Percentiles rank a stretch among this genome's conserved stretches.
These are phyloP conservation scores for Ophiostoma quercus DNA, from an alignment of 2,329 filamentous ascomycete genomes.

Conservation along the genomic window DNA sequence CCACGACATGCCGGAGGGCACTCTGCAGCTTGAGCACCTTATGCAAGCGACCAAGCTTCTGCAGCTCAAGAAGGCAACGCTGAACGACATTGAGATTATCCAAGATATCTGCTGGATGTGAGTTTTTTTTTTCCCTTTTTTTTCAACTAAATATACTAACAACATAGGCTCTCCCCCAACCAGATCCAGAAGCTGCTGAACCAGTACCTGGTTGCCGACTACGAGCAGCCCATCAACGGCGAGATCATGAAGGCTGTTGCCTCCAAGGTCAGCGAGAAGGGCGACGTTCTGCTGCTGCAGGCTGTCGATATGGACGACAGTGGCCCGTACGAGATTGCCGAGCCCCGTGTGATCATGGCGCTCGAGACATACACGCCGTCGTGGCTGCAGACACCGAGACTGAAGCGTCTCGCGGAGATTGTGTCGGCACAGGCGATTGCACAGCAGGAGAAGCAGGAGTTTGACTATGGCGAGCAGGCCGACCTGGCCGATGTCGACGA, in stretches of 20 bases:
- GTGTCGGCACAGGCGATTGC: constrained; percentile 94
- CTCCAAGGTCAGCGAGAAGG: constrained; percentile 95
- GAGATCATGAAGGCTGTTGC: constrained; percentile 99
- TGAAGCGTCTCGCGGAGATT: constrained; percentile 97
- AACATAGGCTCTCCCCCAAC: constrained; percentile 79
- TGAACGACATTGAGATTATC: constrained; percentile 99
- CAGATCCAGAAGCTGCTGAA: constrained; percentile 99
- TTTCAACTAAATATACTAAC: background rate
- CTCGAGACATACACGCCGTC: constrained; percentile 97
- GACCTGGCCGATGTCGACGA: constrained; percentile 51
- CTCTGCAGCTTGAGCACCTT: constrained; percentile 91
- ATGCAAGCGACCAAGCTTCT: constrained; percentile 99
- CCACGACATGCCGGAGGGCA: constrained; percentile 98
- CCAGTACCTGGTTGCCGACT: constrained; percentile 96
- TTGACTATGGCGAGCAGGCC: constrained; percentile 44
- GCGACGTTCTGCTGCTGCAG: constrained; percentile 85
- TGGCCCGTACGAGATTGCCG: constrained; percentile 95
- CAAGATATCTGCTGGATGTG: constrained; percentile 99
- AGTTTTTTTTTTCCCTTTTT: constrained; percentile 40
- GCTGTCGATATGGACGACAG: constrained; percentile 99
- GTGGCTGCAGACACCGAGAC: constrained; percentile 91
- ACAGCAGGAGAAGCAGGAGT: constrained; percentile 79
- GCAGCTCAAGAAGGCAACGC: constrained; percentile 95
- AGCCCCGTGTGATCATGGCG: constrained; percentile 90
- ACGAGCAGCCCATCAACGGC: constrained; percentile 98